A percentile compares a stretch with the other conserved stretches of the same genome.
phyloP scores from a whole-genome alignment of 2,329 filamentous ascomycete genomes.

The Cladophialophora immunda region DNA sequence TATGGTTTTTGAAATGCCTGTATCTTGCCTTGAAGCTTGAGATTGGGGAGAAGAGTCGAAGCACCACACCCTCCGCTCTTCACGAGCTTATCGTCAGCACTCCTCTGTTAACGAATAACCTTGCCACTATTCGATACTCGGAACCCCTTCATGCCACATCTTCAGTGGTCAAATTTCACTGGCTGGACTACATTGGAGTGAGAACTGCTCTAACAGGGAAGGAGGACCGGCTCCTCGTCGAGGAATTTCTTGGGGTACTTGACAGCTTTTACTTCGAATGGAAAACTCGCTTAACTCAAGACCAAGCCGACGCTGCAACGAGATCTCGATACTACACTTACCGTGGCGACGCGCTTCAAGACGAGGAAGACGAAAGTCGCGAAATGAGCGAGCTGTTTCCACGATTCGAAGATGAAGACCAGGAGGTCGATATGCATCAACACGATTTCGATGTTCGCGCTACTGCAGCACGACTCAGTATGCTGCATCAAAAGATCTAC shows the following conservation, averaged over 20 bases:
- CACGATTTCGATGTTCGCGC: conserved; percentile 57
- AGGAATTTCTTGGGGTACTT: conserved; percentile 53
- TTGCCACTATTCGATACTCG: conserved; percentile 24
- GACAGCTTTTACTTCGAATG: conserved; percentile 80
- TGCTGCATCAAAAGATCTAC: conserved; percentile 63
- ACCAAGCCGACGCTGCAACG: conserved; percentile 76
- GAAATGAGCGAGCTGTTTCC: conserved; percentile 86
- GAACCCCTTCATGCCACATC: background rate
- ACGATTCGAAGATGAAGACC: conserved; percentile 65
- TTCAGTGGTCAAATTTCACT: conserved; percentile 22
- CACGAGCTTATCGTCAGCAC: conserved; percentile 47
- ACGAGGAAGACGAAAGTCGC: conserved; percentile 76
- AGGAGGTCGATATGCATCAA: conserved; percentile 38
- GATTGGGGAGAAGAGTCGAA: conserved; percentile 31
- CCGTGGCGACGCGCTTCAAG: conserved; percentile 77
- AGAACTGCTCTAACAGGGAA: conserved; percentile 8
- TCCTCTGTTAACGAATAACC: conserved; percentile 50
- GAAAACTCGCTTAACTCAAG: conserved; percentile 77
- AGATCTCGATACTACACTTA: conserved; percentile 85
- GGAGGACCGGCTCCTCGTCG: background rate
- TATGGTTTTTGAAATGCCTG: conserved; percentile 81
- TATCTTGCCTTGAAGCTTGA: conserved; percentile 65
- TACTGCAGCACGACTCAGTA: conserved; percentile 69
- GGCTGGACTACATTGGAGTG: conserved; percentile 29
- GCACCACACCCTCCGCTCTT: conserved; percentile 39